These are phyloP conservation scores for Acanthamoeba triangularis DNA, from an alignment of 208 protist genomes.

Conservation along the genomic window DNA sequence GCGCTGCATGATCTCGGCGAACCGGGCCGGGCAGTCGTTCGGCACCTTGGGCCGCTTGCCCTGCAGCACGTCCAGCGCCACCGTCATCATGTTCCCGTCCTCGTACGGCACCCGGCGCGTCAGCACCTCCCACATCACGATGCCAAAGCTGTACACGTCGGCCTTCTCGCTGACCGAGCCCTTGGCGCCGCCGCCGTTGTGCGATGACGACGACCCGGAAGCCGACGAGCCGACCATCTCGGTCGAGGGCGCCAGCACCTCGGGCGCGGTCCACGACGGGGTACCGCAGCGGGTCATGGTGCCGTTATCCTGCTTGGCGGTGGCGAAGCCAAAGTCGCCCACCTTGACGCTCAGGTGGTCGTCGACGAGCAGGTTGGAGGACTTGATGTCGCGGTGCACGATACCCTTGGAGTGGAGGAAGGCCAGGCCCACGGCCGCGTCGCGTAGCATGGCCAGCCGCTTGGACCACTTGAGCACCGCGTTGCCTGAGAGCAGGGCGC, in stretches of 20 bases:
- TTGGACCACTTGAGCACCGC: background rate
- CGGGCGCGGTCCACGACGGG: constrained; percentile 24
- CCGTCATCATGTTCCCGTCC: constrained; percentile 3
- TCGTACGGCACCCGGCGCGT: constrained; percentile 13
- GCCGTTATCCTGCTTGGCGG: background rate
- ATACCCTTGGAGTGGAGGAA: background rate
- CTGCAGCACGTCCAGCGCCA: background rate
- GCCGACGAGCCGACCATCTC: too few relatives aligned
- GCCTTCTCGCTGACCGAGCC: constrained; percentile 21
- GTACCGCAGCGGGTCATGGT: constrained; percentile 19
- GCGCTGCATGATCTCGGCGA: background rate
- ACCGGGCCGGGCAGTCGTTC: background rate
- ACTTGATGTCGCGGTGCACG: constrained; percentile 29
- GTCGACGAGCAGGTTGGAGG: constrained; percentile 17
- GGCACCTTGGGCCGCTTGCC: background rate
- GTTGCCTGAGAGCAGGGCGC: background rate
- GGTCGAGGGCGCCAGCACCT: background rate
- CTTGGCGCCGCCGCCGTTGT: too few relatives aligned
- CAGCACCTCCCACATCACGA: constrained; percentile 53
- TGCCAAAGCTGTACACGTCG: constrained; percentile 41
- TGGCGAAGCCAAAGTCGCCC: constrained; percentile 19
- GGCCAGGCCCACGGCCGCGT: background rate
- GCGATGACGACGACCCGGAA: too few relatives aligned
- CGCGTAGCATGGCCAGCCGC: background rate
- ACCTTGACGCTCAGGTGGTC: background rate